Evolutionary conservation across 768 basidiomycete species (phyloP), one percentile per base, ranked within the genome.

Genomic region (Peribolospora kevripleyi): DNA sequence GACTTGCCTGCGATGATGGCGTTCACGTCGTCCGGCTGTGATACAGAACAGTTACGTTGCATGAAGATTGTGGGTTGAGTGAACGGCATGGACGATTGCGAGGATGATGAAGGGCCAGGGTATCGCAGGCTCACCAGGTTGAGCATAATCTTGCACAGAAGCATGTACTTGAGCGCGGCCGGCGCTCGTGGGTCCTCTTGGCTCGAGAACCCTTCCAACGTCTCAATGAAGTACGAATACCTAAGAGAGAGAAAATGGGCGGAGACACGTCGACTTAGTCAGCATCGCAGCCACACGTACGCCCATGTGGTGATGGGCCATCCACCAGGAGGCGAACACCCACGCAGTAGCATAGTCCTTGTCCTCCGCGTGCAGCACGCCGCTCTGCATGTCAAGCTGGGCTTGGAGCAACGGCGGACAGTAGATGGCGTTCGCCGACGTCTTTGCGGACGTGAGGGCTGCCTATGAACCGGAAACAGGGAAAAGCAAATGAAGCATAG

Each of bases 141-240:
- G 59, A 97, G 72, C 91, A 98, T 98, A 65, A 98, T 81, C 67
- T 98, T 97, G 69, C 93, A 98, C 48, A 95, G 68, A 11, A 95
- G 73, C 91, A 97, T 93, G 68, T 98, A 97, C 69, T 98, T 97
- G 60, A 98, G 72, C 4, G 87, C 87, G 2, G 75, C 77, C 14
- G 93, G 71, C 0, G 87, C 86, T 43, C 69, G 73, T 46, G 77
- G 75, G 59, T 85, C 80, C 14, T 81, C 87, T 55, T 86, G 81
- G 2, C 78, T 66, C 46, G 77, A 77, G 60, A 87, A 72, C 52
- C 80, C 87, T 68, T 98, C 93, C 59, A 97, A 95, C 3, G 87
- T 80, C 69, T 97, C 91, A 61, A 84, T 87, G 70, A 95, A 97
- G 70, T 97, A 98, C 0, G 84, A 87, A 68, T 93, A 93, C 37